Evolutionary conservation across 2,329 filamentous ascomycete species (phyloP), one percentile per base, ranked within the genome.

Genomic region (Fusarium incarnatum): DNA sequence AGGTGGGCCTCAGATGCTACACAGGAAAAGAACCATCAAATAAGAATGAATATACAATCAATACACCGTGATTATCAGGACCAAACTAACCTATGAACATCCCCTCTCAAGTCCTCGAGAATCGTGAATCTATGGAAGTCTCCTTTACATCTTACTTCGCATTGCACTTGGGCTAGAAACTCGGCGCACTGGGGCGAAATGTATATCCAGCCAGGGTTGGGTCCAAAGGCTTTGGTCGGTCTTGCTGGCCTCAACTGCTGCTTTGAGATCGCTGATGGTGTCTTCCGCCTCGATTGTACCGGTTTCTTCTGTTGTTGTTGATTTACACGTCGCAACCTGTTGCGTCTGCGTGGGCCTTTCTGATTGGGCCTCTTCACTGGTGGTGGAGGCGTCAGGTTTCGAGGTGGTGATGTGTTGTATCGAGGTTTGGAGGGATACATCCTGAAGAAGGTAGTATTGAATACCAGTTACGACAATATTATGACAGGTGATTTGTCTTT

Each of bases 61-160:
- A 18, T 18, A 10, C 2, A 5, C 4, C 1, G 2, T 34, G 8
- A 8, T 2, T 16, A 8, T 5, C 8, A 32, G 4, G 25, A 37
- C 34, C 34, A 37, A 12, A 37, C 34, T n/a, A n/a, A 37, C 10
- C 34, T 37, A n/a, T 28, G n/a, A n/a, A n/a, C n/a, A n/a, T n/a
- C 12, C 27, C 11, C 27, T 6, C 27, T 28, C 27, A 28, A 11
- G 2, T 28, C 28, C 28, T 28, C 6, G 28, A 28, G 6, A 5
- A 28, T 23, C 8, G 16, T 18, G 15, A 44, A 44, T 7, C 41
- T 25, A 11, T 44, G 15, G 9, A 2, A 15, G 11, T 4, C 6
- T 18, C 15, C 20, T 3, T 44, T 25, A 1, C 4, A 12, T 44
- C 41, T 22, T 16, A 44, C 22, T 8, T 44, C 41, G 15, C 6